Base-by-base conservation (phyloP, 306 rosid genomes). In the Carpinus viminea region DNA sequence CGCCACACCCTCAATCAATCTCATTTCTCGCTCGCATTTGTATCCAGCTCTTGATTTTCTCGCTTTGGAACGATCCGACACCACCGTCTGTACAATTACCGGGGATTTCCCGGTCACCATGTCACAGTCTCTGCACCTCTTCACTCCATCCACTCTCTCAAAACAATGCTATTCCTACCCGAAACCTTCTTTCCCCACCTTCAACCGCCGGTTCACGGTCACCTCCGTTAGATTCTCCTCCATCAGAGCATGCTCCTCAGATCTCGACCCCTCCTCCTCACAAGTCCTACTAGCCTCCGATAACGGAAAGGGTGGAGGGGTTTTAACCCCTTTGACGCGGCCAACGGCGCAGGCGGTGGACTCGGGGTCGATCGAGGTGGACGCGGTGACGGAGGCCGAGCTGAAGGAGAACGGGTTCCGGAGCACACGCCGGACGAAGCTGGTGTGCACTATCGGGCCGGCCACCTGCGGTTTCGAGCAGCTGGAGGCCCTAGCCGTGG, bases 361-460 rank as follows among this genome's bases (percentile, higher is more conserved):
- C 73, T 69, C 81, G 77, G 78, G 80, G 75, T 85, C 97, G 9
- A 88, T 93, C 34, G 98, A 96, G 64, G 99, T 93, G 36, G 99
- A 96, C 59, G 50, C 98, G 0, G 97, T 96, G 21, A 93, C 98
- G 0, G 97, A 91, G 84, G 68, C 86, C 1, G 98, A 96, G 84
- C 84, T 96, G 20, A 81, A 85, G 78, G 98, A 96, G 85, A 96
- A 96, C 66, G 96, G 99, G 0, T 93, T 93, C 89, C 87, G 98
- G 26, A 93, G 97, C 80, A 93, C 99, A 12, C 77, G 99, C 72
- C 59, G 97, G 76, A 93, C 98, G 4, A 93, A 96, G 85, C 92
- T 91, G 0, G 70, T 96, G 16, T 93, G 96, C 87, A 96, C 99
- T 18, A 90, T 96, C 68, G 99, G 98, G 12, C 99, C 99, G n/a